These are phyloP conservation scores for Cyclospora cayetanensis DNA, from an alignment of 169 alveolate genomes.

Conservation along the genomic window DNA sequence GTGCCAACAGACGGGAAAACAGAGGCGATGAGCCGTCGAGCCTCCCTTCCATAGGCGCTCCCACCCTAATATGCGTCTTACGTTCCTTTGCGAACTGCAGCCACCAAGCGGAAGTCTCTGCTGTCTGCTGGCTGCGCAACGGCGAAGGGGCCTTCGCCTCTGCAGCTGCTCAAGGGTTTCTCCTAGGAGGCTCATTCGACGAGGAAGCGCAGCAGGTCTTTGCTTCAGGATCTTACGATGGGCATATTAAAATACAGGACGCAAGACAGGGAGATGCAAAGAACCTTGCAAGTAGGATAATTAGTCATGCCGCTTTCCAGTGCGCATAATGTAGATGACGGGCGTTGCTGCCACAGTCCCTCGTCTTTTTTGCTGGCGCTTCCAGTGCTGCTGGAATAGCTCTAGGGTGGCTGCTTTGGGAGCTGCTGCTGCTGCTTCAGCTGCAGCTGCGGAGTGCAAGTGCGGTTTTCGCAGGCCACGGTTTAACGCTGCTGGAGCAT, in stretches of 20 bases:
- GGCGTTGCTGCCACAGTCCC: background rate
- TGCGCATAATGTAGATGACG: too few species aligned
- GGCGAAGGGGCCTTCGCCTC: constrained; percentile 39
- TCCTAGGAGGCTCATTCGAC: background rate
- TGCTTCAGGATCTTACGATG: constrained; percentile 72
- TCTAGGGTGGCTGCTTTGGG: background rate
- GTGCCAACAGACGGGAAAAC: too few species aligned
- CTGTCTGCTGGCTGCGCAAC: constrained; percentile 69
- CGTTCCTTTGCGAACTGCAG: background rate
- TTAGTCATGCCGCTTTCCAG: background rate
- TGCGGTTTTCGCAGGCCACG: constrained; percentile 46
- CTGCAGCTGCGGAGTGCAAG: background rate
- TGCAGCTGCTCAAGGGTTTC: constrained; percentile 12
- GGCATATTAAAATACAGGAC: constrained; percentile 64
- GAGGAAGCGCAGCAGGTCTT: constrained; percentile 27
- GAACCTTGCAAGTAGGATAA: constrained; percentile 25
- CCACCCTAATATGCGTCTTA: too few species aligned
- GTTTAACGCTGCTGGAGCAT: constrained; percentile 68
- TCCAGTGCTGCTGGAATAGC: constrained; percentile 5
- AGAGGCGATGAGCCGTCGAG: too few species aligned
- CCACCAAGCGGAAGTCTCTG: constrained; percentile 71
- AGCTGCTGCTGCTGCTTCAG: background rate
- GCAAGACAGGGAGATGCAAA: constrained; percentile 46
- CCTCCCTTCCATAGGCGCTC: too few species aligned
- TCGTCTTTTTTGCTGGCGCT: background rate